Base-by-base conservation (phyloP, 129 eudicot species). In the Cynara cardunculus region DNA sequence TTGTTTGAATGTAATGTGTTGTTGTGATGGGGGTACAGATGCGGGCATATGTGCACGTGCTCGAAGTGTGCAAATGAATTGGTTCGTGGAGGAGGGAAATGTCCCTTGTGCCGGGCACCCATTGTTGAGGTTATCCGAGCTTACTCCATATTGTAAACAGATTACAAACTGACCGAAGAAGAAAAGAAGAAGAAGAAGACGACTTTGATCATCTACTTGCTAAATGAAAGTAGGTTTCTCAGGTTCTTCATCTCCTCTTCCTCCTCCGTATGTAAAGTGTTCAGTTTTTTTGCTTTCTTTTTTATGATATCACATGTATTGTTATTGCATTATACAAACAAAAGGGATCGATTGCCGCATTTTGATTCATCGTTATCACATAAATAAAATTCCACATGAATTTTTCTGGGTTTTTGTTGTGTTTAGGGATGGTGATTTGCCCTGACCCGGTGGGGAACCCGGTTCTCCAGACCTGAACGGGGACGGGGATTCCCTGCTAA, bases 41-140 rank as follows among this genome's bases (percentile, higher is more conserved):
- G 99, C 73, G 99, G 99, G 32, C 99, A 96, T 87, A 96, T 96
- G 99, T 96, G 99, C 86, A 91, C 98, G 19, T 96, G 99, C 73
- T 88, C 92, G 18, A 91, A 93, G 71, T 96, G 99, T 86, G 99
- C 99, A 35, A 91, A 91, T 56, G 99, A 96, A 87, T 85, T 96
- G 92, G 85, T 93, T 72, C 91, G 97, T 7, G 92, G 98, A 62
- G 98, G 99, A 72, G 99, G 98, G 30, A 96, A 96, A 88, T 96
- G 98, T 69, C 99, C 99, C 31, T 84, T 96, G 91, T 96, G 99
- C 85, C 93, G 99, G 84, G 99, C 99, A 35, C 99, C 98, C 21
- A 93, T 96, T 78, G 92, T 88, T 83, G 99, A 96, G 89, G 99
- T 96, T 61, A 76, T 96, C 85, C 92, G 97, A 82, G 99, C 98